phyloP scores from a whole-genome alignment of 495 filamentous ascomycete species.

The Aspergillus wentii region DNA sequence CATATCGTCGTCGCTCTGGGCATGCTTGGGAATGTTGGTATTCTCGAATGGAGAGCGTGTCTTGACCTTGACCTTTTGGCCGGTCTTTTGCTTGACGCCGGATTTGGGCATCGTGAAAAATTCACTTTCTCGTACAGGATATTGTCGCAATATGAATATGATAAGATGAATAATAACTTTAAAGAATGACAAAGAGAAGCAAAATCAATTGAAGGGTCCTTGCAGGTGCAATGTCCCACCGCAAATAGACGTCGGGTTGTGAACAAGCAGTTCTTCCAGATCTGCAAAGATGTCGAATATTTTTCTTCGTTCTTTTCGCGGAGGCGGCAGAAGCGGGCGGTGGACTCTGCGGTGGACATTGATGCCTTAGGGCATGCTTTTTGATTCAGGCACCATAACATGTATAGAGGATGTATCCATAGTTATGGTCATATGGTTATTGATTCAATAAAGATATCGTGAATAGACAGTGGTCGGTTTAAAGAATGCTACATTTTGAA shows the following conservation, averaged over 20 bases:
- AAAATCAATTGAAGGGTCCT: background rate
- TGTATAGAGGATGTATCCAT: too few species aligned
- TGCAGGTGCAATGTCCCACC: background rate
- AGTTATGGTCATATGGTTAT: too few species aligned
- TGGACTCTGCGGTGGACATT: slow-evolving; percentile 13
- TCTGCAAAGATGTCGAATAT: slow-evolving; percentile 15
- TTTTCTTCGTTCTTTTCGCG: slow-evolving; percentile 15
- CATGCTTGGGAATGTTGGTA: slow-evolving; percentile 6
- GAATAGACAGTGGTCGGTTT: too few species aligned
- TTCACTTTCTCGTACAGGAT: background rate
- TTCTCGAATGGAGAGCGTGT: slow-evolving; percentile 22
- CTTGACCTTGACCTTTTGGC: slow-evolving; percentile 15
- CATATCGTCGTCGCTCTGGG: slow-evolving; percentile 27
- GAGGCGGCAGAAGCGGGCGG: slow-evolving; percentile 19
- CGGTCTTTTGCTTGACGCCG: slow-evolving; percentile 30
- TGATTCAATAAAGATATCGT: too few species aligned
- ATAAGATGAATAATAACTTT: background rate
- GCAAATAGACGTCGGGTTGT: background rate
- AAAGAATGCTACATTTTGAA: too few species aligned
- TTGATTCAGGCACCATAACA: slow-evolving; percentile 2
- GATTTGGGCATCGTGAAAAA: slow-evolving; percentile 24
- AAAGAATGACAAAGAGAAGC: slow-evolving; percentile 1
- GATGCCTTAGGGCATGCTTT: slow-evolving; percentile 8
- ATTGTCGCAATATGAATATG: background rate
- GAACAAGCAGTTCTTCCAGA: background rate